Conservation (phyloP, 345 rosid genomes). For the Melaleuca alternifolia region DNA sequence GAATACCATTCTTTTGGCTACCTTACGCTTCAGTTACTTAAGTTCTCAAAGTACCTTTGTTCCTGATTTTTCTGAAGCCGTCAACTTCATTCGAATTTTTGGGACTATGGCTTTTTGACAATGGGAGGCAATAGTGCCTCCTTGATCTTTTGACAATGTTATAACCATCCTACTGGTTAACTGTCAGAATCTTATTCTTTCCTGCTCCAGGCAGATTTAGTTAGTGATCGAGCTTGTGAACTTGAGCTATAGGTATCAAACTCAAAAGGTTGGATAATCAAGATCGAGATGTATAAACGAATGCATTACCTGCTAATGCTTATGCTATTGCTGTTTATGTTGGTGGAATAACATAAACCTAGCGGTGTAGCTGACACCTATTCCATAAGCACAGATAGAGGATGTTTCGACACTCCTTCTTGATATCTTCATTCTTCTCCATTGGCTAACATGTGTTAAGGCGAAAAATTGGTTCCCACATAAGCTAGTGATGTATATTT, state of each 20-base stretch:
- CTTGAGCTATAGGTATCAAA: neutral
- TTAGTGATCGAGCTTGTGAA: neutral
- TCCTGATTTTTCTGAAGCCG: neutral
- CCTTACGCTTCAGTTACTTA: neutral
- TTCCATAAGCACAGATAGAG: neutral
- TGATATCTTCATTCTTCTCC: neutral
- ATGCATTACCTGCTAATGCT: neutral
- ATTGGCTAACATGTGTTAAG: neutral
- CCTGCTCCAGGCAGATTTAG: neutral
- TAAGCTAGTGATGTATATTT: neutral
- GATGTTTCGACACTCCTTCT: neutral
- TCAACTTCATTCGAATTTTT: neutral
- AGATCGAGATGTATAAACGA: neutral
- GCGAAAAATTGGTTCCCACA: neutral
- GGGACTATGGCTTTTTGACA: neutral
- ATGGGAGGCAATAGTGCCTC: neutral
- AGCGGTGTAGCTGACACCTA: neutral
- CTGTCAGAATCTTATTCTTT: neutral
- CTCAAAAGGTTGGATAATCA: neutral
- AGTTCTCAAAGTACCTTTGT: neutral
- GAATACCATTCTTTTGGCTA: neutral
- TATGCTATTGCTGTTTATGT: neutral
- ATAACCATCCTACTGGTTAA: neutral
- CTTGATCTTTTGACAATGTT: neutral
- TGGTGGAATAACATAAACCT: neutral